Percentiles rank a stretch among this genome's conserved stretches.
Evolutionary conservation across 2,329 filamentous ascomycete genomes (phyloP).

Genomic region (Lecanicillium sp.): DNA sequence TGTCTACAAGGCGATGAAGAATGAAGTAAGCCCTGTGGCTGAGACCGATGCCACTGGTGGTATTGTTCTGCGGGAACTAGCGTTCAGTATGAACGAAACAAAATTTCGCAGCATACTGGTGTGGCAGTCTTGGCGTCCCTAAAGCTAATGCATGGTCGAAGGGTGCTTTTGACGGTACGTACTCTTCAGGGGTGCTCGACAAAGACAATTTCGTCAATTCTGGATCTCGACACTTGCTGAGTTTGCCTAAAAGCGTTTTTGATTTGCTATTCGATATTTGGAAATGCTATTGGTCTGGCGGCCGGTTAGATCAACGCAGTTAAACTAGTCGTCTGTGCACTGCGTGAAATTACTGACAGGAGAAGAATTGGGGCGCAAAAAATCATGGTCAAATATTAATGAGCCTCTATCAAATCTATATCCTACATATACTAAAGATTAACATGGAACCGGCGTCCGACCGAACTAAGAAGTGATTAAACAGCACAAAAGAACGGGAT

Average conservation of each 20-base stretch:
- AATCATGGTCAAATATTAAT: too few relatives aligned
- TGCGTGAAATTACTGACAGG: too few relatives aligned
- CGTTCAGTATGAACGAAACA: conserved; percentile 39
- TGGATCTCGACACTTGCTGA: conserved; percentile 14
- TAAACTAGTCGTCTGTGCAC: too few relatives aligned
- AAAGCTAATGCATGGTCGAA: conserved; percentile 18
- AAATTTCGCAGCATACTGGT: conserved; percentile 32
- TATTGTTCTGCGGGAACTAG: conserved; percentile 37
- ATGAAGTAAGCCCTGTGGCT: conserved; percentile 38
- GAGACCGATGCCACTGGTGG: conserved; percentile 39
- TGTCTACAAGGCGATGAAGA: conserved; percentile 42
- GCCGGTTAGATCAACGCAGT: too few relatives aligned
- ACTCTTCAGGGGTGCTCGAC: conserved; percentile 9
- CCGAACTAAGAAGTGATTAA: conserved; percentile 5
- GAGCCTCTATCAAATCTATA: conserved; percentile 10
- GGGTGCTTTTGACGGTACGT: too few relatives aligned
- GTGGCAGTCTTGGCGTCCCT: conserved; percentile 15
- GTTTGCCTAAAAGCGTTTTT: conserved; percentile 16
- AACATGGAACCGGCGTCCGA: not conserved
- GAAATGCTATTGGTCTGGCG: conserved; percentile 14
- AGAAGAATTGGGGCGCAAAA: too few relatives aligned
- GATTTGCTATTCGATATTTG: conserved; percentile 15
- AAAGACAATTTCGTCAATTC: conserved; percentile 14
- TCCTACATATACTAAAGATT: not conserved
- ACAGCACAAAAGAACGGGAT: conserved; percentile 18